Conservation (phyloP, 805 yeast species). For the Sungouiozyma ichnusensis region DNA sequence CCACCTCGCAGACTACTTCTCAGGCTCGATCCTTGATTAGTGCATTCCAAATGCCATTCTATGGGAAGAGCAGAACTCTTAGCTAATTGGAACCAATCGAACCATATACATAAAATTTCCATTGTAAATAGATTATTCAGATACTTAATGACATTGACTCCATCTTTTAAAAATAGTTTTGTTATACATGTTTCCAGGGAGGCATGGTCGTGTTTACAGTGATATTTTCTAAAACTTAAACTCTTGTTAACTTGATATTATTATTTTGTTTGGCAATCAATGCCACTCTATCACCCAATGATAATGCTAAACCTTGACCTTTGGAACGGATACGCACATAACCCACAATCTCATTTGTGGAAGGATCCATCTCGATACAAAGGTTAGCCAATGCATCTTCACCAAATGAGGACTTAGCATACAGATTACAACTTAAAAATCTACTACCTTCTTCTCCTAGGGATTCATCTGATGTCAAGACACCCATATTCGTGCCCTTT, state of each 20-base stretch:
- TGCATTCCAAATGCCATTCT: conserved; percentile 72
- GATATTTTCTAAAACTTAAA: conserved; percentile 11
- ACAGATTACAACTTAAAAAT: conserved; percentile 87
- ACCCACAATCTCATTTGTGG: conserved; percentile 68
- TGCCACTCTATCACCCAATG: conserved; percentile 90
- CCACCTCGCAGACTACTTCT: conserved; percentile 80
- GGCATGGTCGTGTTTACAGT: neutral
- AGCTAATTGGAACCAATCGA: neutral
- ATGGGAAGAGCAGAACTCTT: neutral
- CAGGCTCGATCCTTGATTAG: conserved; percentile 82
- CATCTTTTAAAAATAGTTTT: neutral
- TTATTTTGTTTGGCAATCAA: conserved; percentile 56
- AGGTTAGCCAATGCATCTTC: conserved; percentile 95
- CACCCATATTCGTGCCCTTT: conserved; percentile 83
- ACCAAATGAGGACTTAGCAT: conserved; percentile 87
- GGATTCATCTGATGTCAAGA: conserved; percentile 87
- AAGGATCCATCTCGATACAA: conserved; percentile 73
- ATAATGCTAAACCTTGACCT: conserved; percentile 94
- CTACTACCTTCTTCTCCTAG: conserved; percentile 67
- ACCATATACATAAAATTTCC: neutral
- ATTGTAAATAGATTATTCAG: neutral
- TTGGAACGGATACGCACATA: conserved; percentile 94
- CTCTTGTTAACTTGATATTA: conserved; percentile 28
- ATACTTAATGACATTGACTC: neutral
- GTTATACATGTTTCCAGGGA: neutral